These are phyloP conservation scores for Podospora anserina DNA, from an alignment of 495 filamentous ascomycete species.

Conservation along the genomic window DNA sequence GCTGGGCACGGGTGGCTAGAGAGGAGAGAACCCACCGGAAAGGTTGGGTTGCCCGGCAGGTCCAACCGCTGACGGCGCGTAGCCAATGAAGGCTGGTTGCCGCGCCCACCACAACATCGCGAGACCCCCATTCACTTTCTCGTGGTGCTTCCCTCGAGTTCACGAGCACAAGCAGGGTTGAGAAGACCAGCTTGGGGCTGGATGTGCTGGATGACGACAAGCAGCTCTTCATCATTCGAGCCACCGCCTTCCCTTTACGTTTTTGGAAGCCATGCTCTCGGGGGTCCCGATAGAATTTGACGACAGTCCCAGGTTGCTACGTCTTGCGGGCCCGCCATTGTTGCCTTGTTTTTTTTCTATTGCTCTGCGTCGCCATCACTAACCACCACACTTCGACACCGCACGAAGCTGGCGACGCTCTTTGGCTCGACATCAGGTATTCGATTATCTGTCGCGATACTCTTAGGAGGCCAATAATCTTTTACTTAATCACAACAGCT, in stretches of 20 bases:
- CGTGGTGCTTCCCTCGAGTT: slow-evolving; percentile 16
- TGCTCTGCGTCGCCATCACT: slow-evolving; percentile 9
- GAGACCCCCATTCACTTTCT: slow-evolving; percentile 21
- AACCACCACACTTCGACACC: neutral
- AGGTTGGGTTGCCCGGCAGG: slow-evolving; percentile 31
- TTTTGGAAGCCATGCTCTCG: slow-evolving; percentile 21
- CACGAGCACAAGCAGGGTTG: neutral
- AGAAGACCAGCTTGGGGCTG: slow-evolving; percentile 15
- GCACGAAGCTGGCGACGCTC: neutral
- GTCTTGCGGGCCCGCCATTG: slow-evolving; percentile 21
- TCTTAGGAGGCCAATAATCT: slow-evolving; percentile 13
- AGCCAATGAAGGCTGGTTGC: slow-evolving; percentile 27
- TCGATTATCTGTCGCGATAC: slow-evolving; percentile 2
- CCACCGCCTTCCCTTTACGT: slow-evolving; percentile 13
- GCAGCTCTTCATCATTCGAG: slow-evolving; percentile 6
- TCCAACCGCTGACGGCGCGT: slow-evolving; percentile 20
- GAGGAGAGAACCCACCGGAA: slow-evolving; percentile 5
- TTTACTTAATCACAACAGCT: slow-evolving; percentile 33
- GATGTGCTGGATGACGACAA: slow-evolving; percentile 9
- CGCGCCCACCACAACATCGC: slow-evolving; percentile 38
- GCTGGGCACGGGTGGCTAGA: slow-evolving; percentile 14
- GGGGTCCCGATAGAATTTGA: slow-evolving; percentile 12
- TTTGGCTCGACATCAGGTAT: slow-evolving; percentile 3
- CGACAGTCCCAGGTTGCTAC: slow-evolving; percentile 4
- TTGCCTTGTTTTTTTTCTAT: slow-evolving; percentile 21